These are phyloP conservation scores for Xylariaceae sp. DNA, from an alignment of 2,329 filamentous ascomycete genomes.

Conservation along the genomic window DNA sequence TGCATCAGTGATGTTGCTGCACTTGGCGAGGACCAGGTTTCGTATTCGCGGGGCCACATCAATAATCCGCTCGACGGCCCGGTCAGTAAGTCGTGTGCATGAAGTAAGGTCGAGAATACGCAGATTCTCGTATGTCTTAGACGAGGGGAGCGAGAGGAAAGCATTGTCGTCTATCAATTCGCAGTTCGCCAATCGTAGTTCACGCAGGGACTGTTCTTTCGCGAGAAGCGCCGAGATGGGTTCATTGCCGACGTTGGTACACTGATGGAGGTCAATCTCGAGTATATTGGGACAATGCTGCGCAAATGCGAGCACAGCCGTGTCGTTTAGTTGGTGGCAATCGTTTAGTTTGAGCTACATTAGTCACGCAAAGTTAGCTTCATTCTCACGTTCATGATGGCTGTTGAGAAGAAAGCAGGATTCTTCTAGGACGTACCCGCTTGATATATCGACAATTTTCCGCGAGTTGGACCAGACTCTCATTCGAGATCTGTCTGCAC, in stretches of 20 bases:
- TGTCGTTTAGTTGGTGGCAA: slow-evolving; percentile 78
- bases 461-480: slow-evolving; percentile 76
- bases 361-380: slow-evolving; percentile 30
- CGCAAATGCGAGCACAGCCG: slow-evolving; percentile 79
- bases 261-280: slow-evolving; percentile 92
- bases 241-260: slow-evolving; percentile 72
- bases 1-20: slow-evolving; percentile 83
- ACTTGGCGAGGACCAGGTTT: slow-evolving; percentile 93
- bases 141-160: slow-evolving; percentile 71
- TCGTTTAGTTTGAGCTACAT: slow-evolving; percentile 90
- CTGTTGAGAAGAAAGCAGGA: not conserved
- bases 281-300: slow-evolving; percentile 86
- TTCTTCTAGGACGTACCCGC: slow-evolving; percentile 53
- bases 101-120: slow-evolving; percentile 92
- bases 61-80: slow-evolving; percentile 84
- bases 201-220: slow-evolving; percentile 77
- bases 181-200: slow-evolving; percentile 83
- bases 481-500: slow-evolving; percentile 79
- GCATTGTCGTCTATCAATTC: slow-evolving; percentile 80
- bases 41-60: slow-evolving; percentile 79
- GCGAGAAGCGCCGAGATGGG: slow-evolving; percentile 78
- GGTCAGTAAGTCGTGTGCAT: slow-evolving; percentile 77
- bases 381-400: not conserved
- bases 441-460: slow-evolving; percentile 83
- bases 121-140: slow-evolving; percentile 74